Conservation (phyloP, 257 asterid genomes). For the Ophiorrhiza pumila region DNA sequence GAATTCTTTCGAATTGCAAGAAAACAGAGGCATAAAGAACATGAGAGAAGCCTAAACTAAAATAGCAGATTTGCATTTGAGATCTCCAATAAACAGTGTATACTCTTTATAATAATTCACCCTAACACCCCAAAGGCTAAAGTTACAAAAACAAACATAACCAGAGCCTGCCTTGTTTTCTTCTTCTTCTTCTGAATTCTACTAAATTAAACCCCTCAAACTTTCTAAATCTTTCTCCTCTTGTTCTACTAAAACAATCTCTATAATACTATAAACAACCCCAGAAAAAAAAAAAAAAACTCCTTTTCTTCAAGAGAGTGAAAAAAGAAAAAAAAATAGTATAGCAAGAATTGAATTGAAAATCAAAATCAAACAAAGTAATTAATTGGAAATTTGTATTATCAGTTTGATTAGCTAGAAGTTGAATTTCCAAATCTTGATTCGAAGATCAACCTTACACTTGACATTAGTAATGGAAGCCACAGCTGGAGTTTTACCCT, state of each 20-base stretch:
- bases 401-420: conserved; percentile 35
- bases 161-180: too few species aligned
- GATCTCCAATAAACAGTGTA: background rate
- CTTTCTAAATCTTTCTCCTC: conserved; percentile 1
- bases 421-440: conserved; percentile 86
- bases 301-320: background rate
- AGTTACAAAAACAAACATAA: background rate
- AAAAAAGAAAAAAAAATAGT: background rate
- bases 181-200: conserved; percentile 1
- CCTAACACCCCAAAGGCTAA: background rate
- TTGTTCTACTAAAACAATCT: conserved; percentile 1
- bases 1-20: too few species aligned
- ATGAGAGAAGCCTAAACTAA: too few species aligned
- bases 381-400: background rate
- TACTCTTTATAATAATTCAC: conserved; percentile 11
- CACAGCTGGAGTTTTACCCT: conserved; percentile 48
- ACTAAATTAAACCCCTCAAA: conserved; percentile 10
- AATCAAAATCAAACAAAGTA: background rate
- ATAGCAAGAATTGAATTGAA: background rate
- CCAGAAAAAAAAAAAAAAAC: background rate
- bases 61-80: conserved; percentile 1
- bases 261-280: conserved; percentile 17
- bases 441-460: conserved; percentile 78
- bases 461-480: conserved; percentile 47
- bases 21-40: background rate